A percentile compares a stretch with the other conserved stretches of the same genome.
These are phyloP conservation scores for Emericellopsis cladophorae DNA, from an alignment of 2,329 filamentous ascomycete species.

Conservation along the genomic window DNA sequence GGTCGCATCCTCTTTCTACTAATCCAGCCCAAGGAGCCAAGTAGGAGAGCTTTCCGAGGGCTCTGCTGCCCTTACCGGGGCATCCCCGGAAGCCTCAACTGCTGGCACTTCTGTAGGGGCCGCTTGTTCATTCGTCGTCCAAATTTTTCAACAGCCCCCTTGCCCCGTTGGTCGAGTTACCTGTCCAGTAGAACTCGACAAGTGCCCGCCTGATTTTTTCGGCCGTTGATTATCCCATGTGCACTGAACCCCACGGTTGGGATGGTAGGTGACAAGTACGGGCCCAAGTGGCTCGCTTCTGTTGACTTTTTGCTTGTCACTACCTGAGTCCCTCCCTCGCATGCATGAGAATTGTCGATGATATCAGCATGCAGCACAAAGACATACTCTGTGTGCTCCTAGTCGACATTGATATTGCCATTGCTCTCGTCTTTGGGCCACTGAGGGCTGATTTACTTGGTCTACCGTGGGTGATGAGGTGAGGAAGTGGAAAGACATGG, in stretches of 20 bases:
- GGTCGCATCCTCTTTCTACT: conserved; percentile 13
- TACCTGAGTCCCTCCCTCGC: conserved; percentile 13
- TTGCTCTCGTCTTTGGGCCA: conserved; percentile 17
- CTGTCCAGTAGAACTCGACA: conserved; percentile 18
- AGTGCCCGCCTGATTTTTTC: conserved; percentile 21
- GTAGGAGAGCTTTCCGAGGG: background rate
- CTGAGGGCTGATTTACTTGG: conserved; percentile 23
- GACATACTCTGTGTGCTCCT: conserved; percentile 18
- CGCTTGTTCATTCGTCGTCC: conserved; percentile 17
- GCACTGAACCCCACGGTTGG: conserved; percentile 17
- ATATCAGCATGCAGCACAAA: conserved; percentile 15
- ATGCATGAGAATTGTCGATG: conserved; percentile 18
- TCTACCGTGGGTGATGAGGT: conserved; percentile 7
- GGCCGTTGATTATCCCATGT: conserved; percentile 16
- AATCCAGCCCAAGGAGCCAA: too few relatives aligned
- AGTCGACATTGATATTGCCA: conserved; percentile 14
- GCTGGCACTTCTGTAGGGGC: conserved; percentile 19
- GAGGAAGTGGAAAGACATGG: conserved; percentile 4
- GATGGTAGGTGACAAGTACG: conserved; percentile 17
- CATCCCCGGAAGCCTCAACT: conserved; percentile 17
- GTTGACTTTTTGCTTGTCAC: conserved; percentile 17
- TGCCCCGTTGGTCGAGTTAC: conserved; percentile 14
- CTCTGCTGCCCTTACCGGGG: conserved; percentile 9
- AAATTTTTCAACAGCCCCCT: conserved; percentile 21
- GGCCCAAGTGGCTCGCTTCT: conserved; percentile 19